These are phyloP conservation scores for Lipomyces kockii DNA, from an alignment of 805 yeast genomes.

Conservation along the genomic window DNA sequence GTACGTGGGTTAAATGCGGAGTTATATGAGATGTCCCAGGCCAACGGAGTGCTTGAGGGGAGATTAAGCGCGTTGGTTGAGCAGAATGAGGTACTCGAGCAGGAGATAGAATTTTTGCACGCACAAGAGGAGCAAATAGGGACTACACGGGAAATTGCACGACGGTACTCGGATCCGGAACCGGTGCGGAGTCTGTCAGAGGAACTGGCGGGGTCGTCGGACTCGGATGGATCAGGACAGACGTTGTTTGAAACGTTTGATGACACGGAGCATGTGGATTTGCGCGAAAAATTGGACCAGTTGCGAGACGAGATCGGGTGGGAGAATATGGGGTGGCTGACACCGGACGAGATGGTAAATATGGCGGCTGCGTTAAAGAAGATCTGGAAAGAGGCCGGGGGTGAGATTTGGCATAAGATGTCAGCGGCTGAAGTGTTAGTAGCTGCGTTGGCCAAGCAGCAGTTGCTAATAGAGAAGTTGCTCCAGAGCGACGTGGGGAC, in stretches of 20 bases:
- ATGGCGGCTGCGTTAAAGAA: slow-evolving; percentile 2
- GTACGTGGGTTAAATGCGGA: slow-evolving; percentile 14
- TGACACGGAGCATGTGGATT: slow-evolving; percentile 15
- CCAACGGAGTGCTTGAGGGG: slow-evolving; percentile 17
- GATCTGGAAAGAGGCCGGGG: slow-evolving; percentile 1
- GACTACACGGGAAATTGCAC: neutral
- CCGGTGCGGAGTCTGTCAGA: neutral
- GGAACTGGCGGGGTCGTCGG: slow-evolving; percentile 2
- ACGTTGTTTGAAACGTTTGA: neutral
- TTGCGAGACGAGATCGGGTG: slow-evolving; percentile 12
- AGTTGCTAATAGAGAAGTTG: slow-evolving; percentile 16
- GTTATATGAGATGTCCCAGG: slow-evolving; percentile 8
- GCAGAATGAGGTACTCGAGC: slow-evolving; percentile 10
- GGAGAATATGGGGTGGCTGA: slow-evolving; percentile 16
- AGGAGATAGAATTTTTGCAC: slow-evolving; percentile 2
- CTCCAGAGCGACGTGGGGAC: neutral
- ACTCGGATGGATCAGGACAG: slow-evolving; percentile 4
- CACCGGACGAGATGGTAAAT: slow-evolving; percentile 19
- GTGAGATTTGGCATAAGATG: neutral
- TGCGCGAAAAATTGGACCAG: slow-evolving; percentile 18
- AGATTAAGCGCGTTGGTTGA: slow-evolving; percentile 7
- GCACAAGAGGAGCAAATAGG: slow-evolving; percentile 2
- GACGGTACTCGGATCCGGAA: neutral
- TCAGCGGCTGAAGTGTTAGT: slow-evolving; percentile 11
- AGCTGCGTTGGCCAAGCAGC: slow-evolving; percentile 25